Evolutionary conservation across 441 rosid genomes (phyloP), one percentile per base, ranked within the genome.

Genomic region (Gossypium trilobum): DNA sequence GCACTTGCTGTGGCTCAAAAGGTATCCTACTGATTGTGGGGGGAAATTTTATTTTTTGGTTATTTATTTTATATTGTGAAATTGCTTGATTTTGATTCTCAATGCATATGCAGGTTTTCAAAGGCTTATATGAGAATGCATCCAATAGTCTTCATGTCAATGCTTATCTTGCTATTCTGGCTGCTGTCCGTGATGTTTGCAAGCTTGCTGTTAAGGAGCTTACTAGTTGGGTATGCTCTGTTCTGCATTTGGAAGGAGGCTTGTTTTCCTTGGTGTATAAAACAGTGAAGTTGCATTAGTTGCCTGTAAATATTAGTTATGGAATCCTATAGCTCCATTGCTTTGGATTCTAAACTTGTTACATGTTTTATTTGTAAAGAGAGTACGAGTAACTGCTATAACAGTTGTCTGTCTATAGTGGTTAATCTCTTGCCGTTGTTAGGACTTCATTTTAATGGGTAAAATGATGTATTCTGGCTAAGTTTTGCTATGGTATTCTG

Each of bases 1-100:
- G 98, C 99, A 55, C 78, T 88, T 75, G 97, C 99, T 77, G 93
- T 95, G 29, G 97, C 99, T 61, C 99, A 93, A 80, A 95, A 88
- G 92, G 95, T 89, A 36, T 48, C 65, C 27, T 73, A 17, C 17
- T 31, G 13, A 27, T 22, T 54, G 23, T 71, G 1, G 17, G 36
- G 51, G 22, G 42, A 48, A 16, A 29, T n/a, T 61, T 25, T 72
- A n/a, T 5, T 39, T 55, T 58, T n/a, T 71, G 1, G 70, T 46
- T 5, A 2, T 6, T 22, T 13, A 11, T 10, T 62, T 42, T 25
- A 19, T 29, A 0, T 55, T 13, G 11, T 5, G 22, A 8, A 8
- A 39, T 29, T 17, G 31, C 44, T 50, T 67, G 55, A 66, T 46
- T 52, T 52, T 20, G 23, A 61, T 68, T 72, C 23, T 48, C 25